Conservation (phyloP, 2,329 filamentous ascomycete species). For the Aspergillus thermomutatus region DNA sequence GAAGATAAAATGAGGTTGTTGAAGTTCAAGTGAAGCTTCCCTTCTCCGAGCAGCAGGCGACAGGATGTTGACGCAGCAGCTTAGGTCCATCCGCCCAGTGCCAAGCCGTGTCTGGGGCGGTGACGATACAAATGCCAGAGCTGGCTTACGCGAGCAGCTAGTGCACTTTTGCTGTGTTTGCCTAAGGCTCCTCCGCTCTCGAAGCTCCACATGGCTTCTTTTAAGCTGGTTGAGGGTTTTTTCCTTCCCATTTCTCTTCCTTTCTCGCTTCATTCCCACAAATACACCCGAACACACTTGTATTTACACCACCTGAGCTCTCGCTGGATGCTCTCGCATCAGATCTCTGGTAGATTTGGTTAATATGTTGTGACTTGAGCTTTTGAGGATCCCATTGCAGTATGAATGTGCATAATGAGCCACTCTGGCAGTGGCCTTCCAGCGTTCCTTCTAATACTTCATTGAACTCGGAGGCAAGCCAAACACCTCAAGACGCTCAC, state of each 20-base stretch:
- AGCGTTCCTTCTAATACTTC: slow-evolving; percentile 7
- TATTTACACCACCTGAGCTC: background rate
- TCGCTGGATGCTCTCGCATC: background rate
- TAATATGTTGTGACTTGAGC: slow-evolving; percentile 10
- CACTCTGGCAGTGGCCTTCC: slow-evolving; percentile 25
- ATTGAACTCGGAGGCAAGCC: slow-evolving; percentile 5
- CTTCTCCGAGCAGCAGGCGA: slow-evolving; percentile 23
- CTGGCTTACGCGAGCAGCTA: slow-evolving; percentile 14
- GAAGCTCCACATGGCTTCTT: background rate
- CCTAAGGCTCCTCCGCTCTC: slow-evolving; percentile 9
- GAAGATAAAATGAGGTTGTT: slow-evolving; percentile 11
- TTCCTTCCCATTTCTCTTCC: slow-evolving; percentile 7
- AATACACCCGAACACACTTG: background rate
- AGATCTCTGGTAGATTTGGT: slow-evolving; percentile 16
- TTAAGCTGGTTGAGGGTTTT: background rate
- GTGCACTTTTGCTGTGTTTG: slow-evolving; percentile 9
- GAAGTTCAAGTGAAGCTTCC: slow-evolving; percentile 30
- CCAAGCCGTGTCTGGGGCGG: slow-evolving; percentile 13
- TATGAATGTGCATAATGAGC: slow-evolving; percentile 21
- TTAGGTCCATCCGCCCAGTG: slow-evolving; percentile 1
- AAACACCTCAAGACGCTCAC: slow-evolving; percentile 9
- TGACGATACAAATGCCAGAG: slow-evolving; percentile 14
- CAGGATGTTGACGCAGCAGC: slow-evolving; percentile 33
- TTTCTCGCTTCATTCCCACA: slow-evolving; percentile 1
- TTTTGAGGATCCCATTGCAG: slow-evolving; percentile 2